Evolutionary conservation across 176 grass and related monocot species (phyloP).

Genomic region (Panicum miliaceum): DNA sequence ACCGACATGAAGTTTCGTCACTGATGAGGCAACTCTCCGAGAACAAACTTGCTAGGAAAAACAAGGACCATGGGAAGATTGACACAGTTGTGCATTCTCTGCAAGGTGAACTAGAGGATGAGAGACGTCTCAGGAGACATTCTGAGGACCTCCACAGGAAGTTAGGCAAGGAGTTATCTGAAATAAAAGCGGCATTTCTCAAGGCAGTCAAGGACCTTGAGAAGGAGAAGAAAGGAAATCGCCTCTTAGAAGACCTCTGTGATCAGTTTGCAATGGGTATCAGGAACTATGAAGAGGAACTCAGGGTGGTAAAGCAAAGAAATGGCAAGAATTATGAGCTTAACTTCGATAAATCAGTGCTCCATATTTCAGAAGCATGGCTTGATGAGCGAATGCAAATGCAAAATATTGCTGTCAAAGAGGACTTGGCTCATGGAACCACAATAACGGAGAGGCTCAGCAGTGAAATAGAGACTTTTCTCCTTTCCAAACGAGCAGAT

Average conservation of each 20-base stretch:
- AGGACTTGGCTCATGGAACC: conserved; percentile 46
- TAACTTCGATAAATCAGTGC: conserved; percentile 75
- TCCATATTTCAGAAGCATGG: conserved; percentile 84
- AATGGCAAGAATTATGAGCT: conserved; percentile 49
- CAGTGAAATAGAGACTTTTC: conserved; percentile 77
- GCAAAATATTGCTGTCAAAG: conserved; percentile 61
- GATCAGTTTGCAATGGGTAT: conserved; percentile 85
- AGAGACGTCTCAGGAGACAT: conserved; percentile 61
- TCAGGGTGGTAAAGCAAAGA: conserved; percentile 76
- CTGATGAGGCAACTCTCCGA: conserved; percentile 62
- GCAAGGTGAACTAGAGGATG: conserved; percentile 68
- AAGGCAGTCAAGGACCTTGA: conserved; percentile 77
- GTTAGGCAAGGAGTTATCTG: conserved; percentile 74
- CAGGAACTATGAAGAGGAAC: conserved; percentile 73
- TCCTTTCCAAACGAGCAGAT: conserved; percentile 49
- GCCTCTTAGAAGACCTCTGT: conserved; percentile 73
- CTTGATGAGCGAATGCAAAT: conserved; percentile 87
- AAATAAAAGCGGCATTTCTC: conserved; percentile 76
- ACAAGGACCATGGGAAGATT: conserved; percentile 65
- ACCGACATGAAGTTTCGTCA: conserved; percentile 56
- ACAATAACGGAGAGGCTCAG: conserved; percentile 68
- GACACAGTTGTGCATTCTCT: conserved; percentile 56
- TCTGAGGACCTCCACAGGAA: conserved; percentile 69
- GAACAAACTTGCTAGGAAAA: conserved; percentile 66
- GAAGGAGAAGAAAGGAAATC: conserved; percentile 69